Evolutionary conservation across 2,329 filamentous ascomycete species (phyloP), one percentile per base, ranked within the genome.

Genomic region (Incumbomyces delicatus): DNA sequence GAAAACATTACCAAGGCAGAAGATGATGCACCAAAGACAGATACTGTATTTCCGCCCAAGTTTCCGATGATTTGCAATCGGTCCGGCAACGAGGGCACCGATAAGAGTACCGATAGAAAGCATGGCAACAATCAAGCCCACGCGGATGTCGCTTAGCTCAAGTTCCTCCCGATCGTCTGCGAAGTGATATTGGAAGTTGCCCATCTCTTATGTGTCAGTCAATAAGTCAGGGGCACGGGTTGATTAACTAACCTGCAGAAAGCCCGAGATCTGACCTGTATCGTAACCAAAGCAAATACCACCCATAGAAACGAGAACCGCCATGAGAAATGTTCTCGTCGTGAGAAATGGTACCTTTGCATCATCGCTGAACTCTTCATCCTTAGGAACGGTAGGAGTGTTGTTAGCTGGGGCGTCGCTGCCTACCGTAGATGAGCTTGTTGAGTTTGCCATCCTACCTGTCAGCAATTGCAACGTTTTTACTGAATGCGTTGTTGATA

Each of bases 61-160:
- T 34, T 20, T 13, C 18, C 32, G 53, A 1, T 60, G 59, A 56
- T 71, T 66, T 5, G 68, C 66, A 18, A 70, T 61, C 67, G n/a
- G 65, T 75, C 53, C 66, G 76, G 61, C 76, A 75, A 49, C 69
- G 79, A 60, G 66, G 67, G 42, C 83, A 75, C 58, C 80, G 82
- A 52, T 33, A 3, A 43, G 20, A 12, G 41, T 43, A 13, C 41
- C 41, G 16, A 43, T 43, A 16, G 41, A 43, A n/a, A 43, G 41
- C 68, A 43, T 43, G 13, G 41, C 41, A 17, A 43, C 41, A 17
- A 43, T 43, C 11, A 43, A 30, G 33, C 41, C 41, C 17, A 18
- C 41, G 6, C 18, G 36, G 16, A 41, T 35, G 17, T 47, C 38
- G 20, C 44, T 33, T 11, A 47, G 32, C 27, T 30, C 32, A 14